phyloP scores from a whole-genome alignment of 2,329 filamentous ascomycete genomes.

The Phialemonium atrogriseum region DNA sequence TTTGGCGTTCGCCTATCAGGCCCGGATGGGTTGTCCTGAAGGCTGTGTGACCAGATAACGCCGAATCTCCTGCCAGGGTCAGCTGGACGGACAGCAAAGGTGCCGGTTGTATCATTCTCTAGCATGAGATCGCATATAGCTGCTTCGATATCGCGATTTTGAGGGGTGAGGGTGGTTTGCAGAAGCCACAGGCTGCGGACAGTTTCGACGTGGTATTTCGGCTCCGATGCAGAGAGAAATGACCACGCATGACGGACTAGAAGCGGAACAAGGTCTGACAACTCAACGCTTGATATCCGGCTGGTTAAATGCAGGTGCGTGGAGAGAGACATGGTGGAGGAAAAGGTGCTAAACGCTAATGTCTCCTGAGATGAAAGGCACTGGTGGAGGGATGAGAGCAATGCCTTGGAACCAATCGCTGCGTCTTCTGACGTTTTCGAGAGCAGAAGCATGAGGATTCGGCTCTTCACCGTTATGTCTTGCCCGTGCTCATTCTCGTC shows the following conservation, averaged over 20 bases:
- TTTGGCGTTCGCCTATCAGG: constrained; percentile 42
- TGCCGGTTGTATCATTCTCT: constrained; percentile 36
- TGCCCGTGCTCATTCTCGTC: constrained; percentile 28
- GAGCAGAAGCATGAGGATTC: constrained; percentile 50
- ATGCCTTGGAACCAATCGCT: constrained; percentile 34
- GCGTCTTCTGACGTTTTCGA: constrained; percentile 40
- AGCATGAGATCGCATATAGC: constrained; percentile 65
- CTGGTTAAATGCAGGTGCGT: constrained; percentile 47
- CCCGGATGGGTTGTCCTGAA: constrained; percentile 47
- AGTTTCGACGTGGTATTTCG: constrained; percentile 92
- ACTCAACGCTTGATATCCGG: constrained; percentile 41
- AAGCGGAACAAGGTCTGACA: constrained; percentile 56
- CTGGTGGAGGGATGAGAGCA: constrained; percentile 43
- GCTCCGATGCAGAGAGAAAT: constrained; percentile 71
- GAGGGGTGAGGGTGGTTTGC: constrained; percentile 60
- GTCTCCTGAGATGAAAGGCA: constrained; percentile 29
- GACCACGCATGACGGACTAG: constrained; percentile 70
- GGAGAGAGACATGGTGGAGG: constrained; percentile 48
- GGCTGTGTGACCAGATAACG: constrained; percentile 74
- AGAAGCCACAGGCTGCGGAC: constrained; percentile 81
- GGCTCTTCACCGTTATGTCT: constrained; percentile 48
- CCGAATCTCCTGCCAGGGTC: constrained; percentile 63
- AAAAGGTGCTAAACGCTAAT: constrained; percentile 46
- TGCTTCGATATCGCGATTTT: constrained; percentile 71
- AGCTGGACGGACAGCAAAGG: constrained; percentile 37